These are phyloP conservation scores for Candida coquimbonensis DNA, from an alignment of 805 yeast species.

Conservation along the genomic window DNA sequence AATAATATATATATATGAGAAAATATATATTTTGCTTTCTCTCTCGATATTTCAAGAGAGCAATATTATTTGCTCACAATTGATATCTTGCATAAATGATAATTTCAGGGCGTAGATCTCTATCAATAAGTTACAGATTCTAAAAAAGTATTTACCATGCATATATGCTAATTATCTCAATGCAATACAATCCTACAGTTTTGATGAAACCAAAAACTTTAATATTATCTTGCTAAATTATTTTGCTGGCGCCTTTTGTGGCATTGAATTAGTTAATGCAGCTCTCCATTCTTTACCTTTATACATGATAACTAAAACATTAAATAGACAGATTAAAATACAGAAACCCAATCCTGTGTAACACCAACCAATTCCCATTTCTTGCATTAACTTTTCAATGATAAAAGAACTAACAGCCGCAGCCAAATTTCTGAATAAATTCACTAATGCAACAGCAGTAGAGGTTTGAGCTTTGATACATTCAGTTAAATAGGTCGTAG, in stretches of 20 bases:
- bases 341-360: constrained; percentile 39
- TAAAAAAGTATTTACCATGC: too few relatives aligned
- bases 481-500: constrained; percentile 48
- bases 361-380: constrained; percentile 47
- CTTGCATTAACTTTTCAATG: constrained; percentile 27
- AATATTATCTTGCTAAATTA: background rate
- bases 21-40: too few relatives aligned
- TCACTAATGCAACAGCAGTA: constrained; percentile 46
- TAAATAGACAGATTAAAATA: constrained; percentile 2
- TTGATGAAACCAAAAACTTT: background rate
- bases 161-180: too few relatives aligned
- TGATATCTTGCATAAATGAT: too few relatives aligned
- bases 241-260: background rate
- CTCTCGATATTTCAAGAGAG: background rate
- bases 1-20: too few relatives aligned
- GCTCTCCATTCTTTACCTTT: constrained; percentile 8
- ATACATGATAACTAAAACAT: constrained; percentile 3
- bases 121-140: too few relatives aligned
- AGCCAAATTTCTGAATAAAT: constrained; percentile 44
- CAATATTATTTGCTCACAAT: too few relatives aligned
- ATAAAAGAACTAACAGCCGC: constrained; percentile 48
- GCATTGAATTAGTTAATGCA: background rate
- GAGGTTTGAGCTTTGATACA: constrained; percentile 44
- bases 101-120: too few relatives aligned
- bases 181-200: background rate